Evolutionary conservation across 306 rosid species (phyloP).

Genomic region (Gleditsia sinensis): DNA sequence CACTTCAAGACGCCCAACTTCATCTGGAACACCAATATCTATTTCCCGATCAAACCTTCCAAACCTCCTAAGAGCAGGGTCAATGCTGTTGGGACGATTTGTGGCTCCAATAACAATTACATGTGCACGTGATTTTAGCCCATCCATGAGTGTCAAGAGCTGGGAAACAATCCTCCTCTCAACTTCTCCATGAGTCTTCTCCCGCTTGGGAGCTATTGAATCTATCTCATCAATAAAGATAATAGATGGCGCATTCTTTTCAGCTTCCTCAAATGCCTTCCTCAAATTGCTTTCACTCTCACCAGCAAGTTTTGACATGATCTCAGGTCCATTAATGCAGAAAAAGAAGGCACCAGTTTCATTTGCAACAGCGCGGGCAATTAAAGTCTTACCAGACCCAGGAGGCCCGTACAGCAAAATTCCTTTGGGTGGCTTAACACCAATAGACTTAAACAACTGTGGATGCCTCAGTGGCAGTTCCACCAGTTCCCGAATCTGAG

Average conservation of each 20-base stretch:
- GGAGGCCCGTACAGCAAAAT: conserved; percentile 71
- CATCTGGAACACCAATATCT: conserved; percentile 78
- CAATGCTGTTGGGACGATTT: conserved; percentile 78
- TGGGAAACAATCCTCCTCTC: conserved; percentile 85
- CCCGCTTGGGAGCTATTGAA: conserved; percentile 79
- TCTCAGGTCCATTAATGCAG: conserved; percentile 78
- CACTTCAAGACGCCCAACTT: conserved; percentile 76
- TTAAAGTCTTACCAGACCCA: conserved; percentile 74
- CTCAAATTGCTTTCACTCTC: conserved; percentile 79
- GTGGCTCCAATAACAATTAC: conserved; percentile 82
- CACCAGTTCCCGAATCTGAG: conserved; percentile 71
- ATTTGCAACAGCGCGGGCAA: conserved; percentile 77
- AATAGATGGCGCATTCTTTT: conserved; percentile 81
- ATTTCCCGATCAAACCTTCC: conserved; percentile 84
- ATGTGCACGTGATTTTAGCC: conserved; percentile 71
- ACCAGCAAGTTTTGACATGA: conserved; percentile 78
- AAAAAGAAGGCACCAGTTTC: conserved; percentile 86
- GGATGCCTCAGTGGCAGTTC: conserved; percentile 80
- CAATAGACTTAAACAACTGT: conserved; percentile 68
- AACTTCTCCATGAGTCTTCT: conserved; percentile 80
- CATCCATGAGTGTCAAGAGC: conserved; percentile 79
- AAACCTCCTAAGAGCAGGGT: conserved; percentile 76
- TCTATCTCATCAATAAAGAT: conserved; percentile 77
- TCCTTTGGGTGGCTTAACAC: conserved; percentile 81
- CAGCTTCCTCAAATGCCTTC: conserved; percentile 84